Percentiles rank a stretch among this genome's conserved stretches.
These are phyloP conservation scores for Globisporangium orthogonon DNA, from an alignment of 352 stramenopile species.

Conservation along the genomic window DNA sequence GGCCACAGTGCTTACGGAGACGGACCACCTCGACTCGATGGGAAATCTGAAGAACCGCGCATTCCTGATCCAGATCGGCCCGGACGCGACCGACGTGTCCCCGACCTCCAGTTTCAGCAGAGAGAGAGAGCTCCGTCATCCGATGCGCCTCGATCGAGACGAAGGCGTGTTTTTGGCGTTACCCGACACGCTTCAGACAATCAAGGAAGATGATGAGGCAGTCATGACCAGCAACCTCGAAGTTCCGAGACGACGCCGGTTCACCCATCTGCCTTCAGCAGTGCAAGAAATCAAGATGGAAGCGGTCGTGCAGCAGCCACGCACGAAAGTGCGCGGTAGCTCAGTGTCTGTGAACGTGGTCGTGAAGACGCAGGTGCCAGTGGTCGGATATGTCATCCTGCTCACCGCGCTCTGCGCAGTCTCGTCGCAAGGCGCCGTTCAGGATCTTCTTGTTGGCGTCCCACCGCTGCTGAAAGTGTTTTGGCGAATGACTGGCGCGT, in stretches of 20 bases:
- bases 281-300: slow-evolving; percentile 32
- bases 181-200: slow-evolving; percentile 9
- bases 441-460: slow-evolving; percentile 32
- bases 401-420: slow-evolving; percentile 29
- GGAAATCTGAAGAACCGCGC: slow-evolving; percentile 11
- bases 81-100: background rate
- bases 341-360: slow-evolving; percentile 28
- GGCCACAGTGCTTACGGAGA: slow-evolving; percentile 4
- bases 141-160: slow-evolving; percentile 1
- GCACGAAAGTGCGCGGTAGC: background rate
- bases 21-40: slow-evolving; percentile 17
- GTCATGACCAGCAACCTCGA: background rate
- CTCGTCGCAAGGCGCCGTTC: slow-evolving; percentile 37
- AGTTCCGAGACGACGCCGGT: background rate
- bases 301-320: slow-evolving; percentile 17
- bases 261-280: slow-evolving; percentile 22
- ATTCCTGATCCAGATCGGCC: slow-evolving; percentile 17
- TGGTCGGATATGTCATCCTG: slow-evolving; percentile 38
- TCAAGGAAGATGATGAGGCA: background rate
- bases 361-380: slow-evolving; percentile 39
- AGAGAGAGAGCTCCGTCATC: background rate
- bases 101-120: background rate
- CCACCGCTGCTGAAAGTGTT: slow-evolving; percentile 48
- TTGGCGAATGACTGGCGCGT: slow-evolving; percentile 41
- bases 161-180: slow-evolving; percentile 31